A percentile compares a stretch with the other conserved stretches of the same genome.
Evolutionary conservation across 2,329 filamentous ascomycete genomes (phyloP).

Genomic region (Fusarium oligoseptatum): DNA sequence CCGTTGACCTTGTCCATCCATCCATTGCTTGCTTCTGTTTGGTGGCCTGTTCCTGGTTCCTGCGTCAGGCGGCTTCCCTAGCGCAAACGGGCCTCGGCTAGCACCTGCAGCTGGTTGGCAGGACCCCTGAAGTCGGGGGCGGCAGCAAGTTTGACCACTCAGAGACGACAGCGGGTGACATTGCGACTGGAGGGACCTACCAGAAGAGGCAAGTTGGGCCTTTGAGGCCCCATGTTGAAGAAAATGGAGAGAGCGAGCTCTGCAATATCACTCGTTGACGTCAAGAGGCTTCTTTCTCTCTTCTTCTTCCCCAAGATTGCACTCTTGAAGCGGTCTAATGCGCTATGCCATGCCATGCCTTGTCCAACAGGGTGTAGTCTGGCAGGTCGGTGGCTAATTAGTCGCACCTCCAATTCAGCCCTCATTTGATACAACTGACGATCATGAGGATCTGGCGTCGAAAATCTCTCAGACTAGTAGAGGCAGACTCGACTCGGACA

Average conservation of each 20-base stretch:
- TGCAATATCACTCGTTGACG: slow-evolving; percentile 19
- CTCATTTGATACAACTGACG: slow-evolving; percentile 30
- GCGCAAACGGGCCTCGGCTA: slow-evolving; percentile 38
- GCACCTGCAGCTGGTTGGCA: slow-evolving; percentile 26
- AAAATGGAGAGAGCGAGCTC: background rate
- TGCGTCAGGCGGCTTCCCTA: slow-evolving; percentile 41
- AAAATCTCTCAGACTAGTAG: slow-evolving; percentile 11
- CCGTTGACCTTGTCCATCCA: background rate
- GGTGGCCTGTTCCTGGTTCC: slow-evolving; percentile 39
- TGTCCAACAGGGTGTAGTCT: slow-evolving; percentile 9
- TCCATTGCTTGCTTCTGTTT: background rate
- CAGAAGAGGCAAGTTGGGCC: slow-evolving; percentile 23
- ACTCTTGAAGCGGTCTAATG: slow-evolving; percentile 13
- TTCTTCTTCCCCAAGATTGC: slow-evolving; percentile 24
- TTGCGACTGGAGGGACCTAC: slow-evolving; percentile 27
- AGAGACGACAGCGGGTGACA: slow-evolving; percentile 19
- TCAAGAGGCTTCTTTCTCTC: slow-evolving; percentile 13
- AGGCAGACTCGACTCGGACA: background rate
- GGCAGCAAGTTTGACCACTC: slow-evolving; percentile 13
- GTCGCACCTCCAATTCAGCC: background rate
- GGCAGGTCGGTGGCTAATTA: slow-evolving; percentile 24
- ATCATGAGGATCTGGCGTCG: slow-evolving; percentile 14
- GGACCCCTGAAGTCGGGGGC: slow-evolving; percentile 22
- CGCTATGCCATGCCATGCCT: slow-evolving; percentile 1
- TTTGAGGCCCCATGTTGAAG: background rate